phyloP scores from a whole-genome alignment of 805 yeast species.

The Vanderwaltozyma tropicalis region DNA sequence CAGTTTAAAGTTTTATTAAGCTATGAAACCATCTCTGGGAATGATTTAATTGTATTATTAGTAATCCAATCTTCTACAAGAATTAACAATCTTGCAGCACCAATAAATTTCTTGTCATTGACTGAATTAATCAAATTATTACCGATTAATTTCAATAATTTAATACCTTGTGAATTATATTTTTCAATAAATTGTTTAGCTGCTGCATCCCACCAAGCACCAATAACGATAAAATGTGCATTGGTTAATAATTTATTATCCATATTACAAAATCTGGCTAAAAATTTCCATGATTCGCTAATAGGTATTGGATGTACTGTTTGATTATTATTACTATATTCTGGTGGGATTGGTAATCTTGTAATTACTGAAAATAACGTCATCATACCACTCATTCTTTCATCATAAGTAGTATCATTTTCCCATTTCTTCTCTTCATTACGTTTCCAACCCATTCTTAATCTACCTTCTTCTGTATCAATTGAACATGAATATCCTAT shows the following conservation, averaged over 20 bases:
- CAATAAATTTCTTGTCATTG: slow-evolving; percentile 47
- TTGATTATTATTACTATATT: slow-evolving; percentile 12
- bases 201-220: slow-evolving; percentile 89
- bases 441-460: slow-evolving; percentile 81
- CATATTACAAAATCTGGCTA: slow-evolving; percentile 62
- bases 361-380: slow-evolving; percentile 73
- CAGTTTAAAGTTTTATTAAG: no score
- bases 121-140: slow-evolving; percentile 44
- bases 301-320: slow-evolving; percentile 46
- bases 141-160: slow-evolving; percentile 42
- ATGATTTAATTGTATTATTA: slow-evolving; percentile 35
- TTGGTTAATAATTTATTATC: slow-evolving; percentile 42
- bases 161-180: slow-evolving; percentile 63
- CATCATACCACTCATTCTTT: slow-evolving; percentile 77
- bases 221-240: slow-evolving; percentile 59
- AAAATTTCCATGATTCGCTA: slow-evolving; percentile 52
- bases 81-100: slow-evolving; percentile 67
- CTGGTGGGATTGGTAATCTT: slow-evolving; percentile 32
- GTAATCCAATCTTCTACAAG: slow-evolving; percentile 70
- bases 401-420: slow-evolving; percentile 62
- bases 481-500: slow-evolving; percentile 71
- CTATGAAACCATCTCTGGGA: slow-evolving; percentile 29
- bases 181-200: slow-evolving; percentile 43
- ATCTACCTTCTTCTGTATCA: slow-evolving; percentile 73
- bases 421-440: slow-evolving; percentile 33